These are phyloP conservation scores for Smallanthus sonchifolius DNA, from an alignment of 129 eudicot species.

Conservation along the genomic window DNA sequence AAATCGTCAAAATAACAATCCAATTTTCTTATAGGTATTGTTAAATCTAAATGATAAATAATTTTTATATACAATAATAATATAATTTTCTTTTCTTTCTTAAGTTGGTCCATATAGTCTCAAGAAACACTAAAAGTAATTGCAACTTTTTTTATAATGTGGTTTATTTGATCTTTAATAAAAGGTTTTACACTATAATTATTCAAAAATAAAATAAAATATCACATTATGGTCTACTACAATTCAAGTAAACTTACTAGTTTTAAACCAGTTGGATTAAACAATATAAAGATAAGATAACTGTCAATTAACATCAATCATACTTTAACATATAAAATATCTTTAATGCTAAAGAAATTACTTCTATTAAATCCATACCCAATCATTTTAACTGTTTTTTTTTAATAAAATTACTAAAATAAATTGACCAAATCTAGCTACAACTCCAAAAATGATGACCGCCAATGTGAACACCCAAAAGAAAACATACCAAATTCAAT, in stretches of 20 bases:
- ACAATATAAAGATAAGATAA: not conserved
- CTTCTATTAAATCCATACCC: not conserved
- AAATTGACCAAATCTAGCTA: conserved; percentile 11
- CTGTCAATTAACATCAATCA: conserved; percentile 18
- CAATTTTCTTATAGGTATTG: too few relatives aligned
- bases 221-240: not conserved
- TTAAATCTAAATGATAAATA: too few relatives aligned
- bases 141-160: not conserved
- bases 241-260: not conserved
- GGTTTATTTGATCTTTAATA: not conserved
- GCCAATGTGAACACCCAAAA: conserved; percentile 20
- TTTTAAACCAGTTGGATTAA: not conserved
- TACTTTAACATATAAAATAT: not conserved
- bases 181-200: not conserved
- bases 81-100: too few relatives aligned
- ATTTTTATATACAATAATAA: too few relatives aligned
- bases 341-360: not conserved
- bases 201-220: not conserved
- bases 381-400: not conserved
- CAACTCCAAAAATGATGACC: conserved; percentile 20
- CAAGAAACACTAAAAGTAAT: too few relatives aligned
- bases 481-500: not conserved
- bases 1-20: too few relatives aligned
- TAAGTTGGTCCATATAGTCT: too few relatives aligned
- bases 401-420: not conserved